phyloP scores from a whole-genome alignment of 495 filamentous ascomycete genomes.

The Aspergillus ostianus region DNA sequence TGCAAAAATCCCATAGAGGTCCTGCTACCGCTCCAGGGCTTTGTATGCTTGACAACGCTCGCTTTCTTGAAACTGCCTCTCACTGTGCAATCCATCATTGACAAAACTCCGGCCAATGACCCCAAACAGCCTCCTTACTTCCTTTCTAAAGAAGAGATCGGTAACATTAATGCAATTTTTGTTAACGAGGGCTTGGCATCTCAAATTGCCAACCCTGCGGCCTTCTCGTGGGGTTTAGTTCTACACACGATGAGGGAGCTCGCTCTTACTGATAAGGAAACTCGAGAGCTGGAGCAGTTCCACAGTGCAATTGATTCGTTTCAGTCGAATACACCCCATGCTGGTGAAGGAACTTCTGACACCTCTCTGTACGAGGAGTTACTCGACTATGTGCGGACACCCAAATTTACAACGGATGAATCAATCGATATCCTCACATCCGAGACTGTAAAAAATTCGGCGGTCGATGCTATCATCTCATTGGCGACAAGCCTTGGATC shows the following conservation, averaged over 20 bases:
- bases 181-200: conserved; percentile 50
- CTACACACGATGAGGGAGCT: conserved; percentile 63
- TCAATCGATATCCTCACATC: conserved; percentile 48
- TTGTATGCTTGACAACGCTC: conserved; percentile 71
- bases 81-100: conserved; percentile 32
- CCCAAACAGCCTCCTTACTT: conserved; percentile 56
- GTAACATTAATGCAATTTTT: conserved; percentile 61
- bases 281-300: conserved; percentile 60
- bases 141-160: conserved; percentile 57
- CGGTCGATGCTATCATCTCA: conserved; percentile 62
- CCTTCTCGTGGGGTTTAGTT: conserved; percentile 76
- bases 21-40: conserved; percentile 58
- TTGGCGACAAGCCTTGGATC: conserved; percentile 46
- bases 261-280: conserved; percentile 56
- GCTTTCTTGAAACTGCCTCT: conserved; percentile 67
- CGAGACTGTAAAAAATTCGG: conserved; percentile 51
- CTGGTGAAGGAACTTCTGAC: conserved; percentile 30
- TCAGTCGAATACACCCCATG: conserved; percentile 36
- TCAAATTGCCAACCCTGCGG: conserved; percentile 61
- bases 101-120: conserved; percentile 13
- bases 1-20: conserved; percentile 49
- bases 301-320: conserved; percentile 58
- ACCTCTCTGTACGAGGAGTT: conserved; percentile 51
- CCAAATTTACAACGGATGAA: conserved; percentile 41
- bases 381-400: conserved; percentile 45